These are phyloP conservation scores for Clitoria ternatea DNA, from an alignment of 306 rosid species.

Conservation along the genomic window DNA sequence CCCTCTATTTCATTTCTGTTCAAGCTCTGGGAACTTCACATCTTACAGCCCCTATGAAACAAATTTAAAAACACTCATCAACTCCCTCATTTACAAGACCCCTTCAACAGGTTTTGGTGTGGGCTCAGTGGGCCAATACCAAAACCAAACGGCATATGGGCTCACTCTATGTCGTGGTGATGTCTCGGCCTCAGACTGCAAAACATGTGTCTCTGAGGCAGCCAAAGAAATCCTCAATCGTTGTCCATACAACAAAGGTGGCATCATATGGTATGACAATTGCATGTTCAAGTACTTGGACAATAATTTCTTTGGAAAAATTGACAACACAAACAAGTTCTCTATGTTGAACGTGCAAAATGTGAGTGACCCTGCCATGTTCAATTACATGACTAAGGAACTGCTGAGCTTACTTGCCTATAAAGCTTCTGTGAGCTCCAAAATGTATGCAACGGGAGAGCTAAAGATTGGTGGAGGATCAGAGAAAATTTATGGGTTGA, in stretches of 20 bases:
- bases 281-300: conserved; percentile 37
- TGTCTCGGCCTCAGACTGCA: conserved; percentile 31
- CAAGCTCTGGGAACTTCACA: conserved; percentile 38
- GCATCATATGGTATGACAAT: conserved; percentile 28
- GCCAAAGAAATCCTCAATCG: background rate
- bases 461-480: conserved; percentile 11
- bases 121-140: conserved; percentile 10
- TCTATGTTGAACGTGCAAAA: conserved; percentile 21
- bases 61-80: background rate
- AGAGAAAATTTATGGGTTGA: conserved; percentile 28
- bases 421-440: conserved; percentile 13
- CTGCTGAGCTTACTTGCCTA: conserved; percentile 23
- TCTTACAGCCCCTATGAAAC: conserved; percentile 15
- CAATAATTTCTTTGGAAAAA: conserved; percentile 30
- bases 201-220: conserved; percentile 30
- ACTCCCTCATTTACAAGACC: conserved; percentile 14
- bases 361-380: conserved; percentile 8
- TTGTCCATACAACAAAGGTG: conserved; percentile 34
- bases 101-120: conserved; percentile 26
- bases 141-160: conserved; percentile 20
- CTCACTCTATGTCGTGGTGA: conserved; percentile 26
- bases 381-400: conserved; percentile 18
- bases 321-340: conserved; percentile 21
- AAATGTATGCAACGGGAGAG: conserved; percentile 30
- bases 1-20: conserved; percentile 44